Base-by-base conservation (phyloP, 2,329 filamentous ascomycete genomes). In the Fusarium neocosmosporiellum region DNA sequence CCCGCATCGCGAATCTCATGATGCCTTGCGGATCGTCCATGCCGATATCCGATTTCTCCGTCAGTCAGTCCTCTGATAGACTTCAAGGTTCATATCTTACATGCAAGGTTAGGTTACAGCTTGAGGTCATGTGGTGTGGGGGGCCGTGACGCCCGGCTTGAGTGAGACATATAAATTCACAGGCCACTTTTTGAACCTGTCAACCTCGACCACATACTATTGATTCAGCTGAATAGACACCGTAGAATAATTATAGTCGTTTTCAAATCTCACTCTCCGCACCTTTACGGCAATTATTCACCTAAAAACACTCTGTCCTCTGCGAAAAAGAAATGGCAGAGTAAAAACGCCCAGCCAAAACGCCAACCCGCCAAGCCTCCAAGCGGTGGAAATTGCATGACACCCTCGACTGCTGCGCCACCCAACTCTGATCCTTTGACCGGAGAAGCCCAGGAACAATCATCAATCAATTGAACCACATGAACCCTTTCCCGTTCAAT, bases 31-130 rank as follows among this genome's bases (percentile, higher is more conserved):
- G 22, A 43, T 46, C 7, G 4, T 34, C 31, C 24, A n/a, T 73
- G 70, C 70, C 70, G 63, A 50, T 59, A 71, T 62, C 70, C 70
- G 70, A 70, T 22, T 57, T 37, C 22, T 46, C 41, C 22, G 22
- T 36, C 22, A 27, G 27, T 48, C 43, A n/a, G 31, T 14, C 16
- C 20, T n/a, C n/a, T n/a, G n/a, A 22, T 31, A 36, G 53, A 34
- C 31, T 34, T 20, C 24, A 24, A n/a, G 20, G 33, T 31, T 24
- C 53, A 46, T 41, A n/a, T 27, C 37, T 39, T 31, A 39, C 36
- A 59, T 37, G 33, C 43, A 53, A 39, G 31, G 43, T 39, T 53
- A 16, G 22, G 46, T 53, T 53, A 53, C 46, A 53, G 46, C 31
- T 29, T 5, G 5, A 33, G 58, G 39, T 60, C 58, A 60, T 50